Base-by-base conservation (phyloP, 768 basidiomycete genomes). In the Suillus clintonianus region DNA sequence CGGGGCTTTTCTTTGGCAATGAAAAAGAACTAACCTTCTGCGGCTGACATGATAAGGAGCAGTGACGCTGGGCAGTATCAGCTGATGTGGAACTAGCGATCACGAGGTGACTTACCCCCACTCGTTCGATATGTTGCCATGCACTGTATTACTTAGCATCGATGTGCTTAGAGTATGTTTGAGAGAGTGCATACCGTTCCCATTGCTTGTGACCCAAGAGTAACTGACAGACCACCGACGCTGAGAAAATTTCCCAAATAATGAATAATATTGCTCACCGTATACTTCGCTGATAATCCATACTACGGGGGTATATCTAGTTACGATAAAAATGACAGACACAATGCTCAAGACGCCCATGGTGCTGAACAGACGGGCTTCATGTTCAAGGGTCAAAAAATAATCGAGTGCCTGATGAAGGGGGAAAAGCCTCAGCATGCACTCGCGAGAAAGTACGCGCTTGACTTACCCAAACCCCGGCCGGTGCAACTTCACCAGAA, bases 381-480 rank as follows among this genome's bases (percentile, higher is more conserved):
- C 65, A 17, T 61, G 51, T 36, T 64, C 65, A 19, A 61, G 32
- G 6, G 65, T 66, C 11, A 66, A 50, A 32, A 59, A 53, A 45
- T 60, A 64, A 36, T 66, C 65, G 14, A 66, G 45, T 36, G 19
- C 13, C 65, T 64, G 19, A 22, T 34, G 27, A 50, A 37, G n/a
- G n/a, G 11, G 2, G n/a, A 6, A 59, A 39, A 14, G 17, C 30
- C 5, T 24, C 22, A 9, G 13, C n/a, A 14, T 39, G 17, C 11
- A 42, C 22, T 53, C 15, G 11, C 37, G 37, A 27, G 11, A 45
- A 41, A 22, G 27, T 5, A 24, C 27, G 22, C 7, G 43, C 9
- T 3, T 22, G 11, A 51, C 47, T 64, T 36, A 54, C 64, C 64
- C 64, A 65, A 34, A 65, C 32, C n/a, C 61, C 48, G 5, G 45